phyloP scores from a whole-genome alignment of 2,329 filamentous ascomycete species.

The Hymenoscyphus fructigenus region DNA sequence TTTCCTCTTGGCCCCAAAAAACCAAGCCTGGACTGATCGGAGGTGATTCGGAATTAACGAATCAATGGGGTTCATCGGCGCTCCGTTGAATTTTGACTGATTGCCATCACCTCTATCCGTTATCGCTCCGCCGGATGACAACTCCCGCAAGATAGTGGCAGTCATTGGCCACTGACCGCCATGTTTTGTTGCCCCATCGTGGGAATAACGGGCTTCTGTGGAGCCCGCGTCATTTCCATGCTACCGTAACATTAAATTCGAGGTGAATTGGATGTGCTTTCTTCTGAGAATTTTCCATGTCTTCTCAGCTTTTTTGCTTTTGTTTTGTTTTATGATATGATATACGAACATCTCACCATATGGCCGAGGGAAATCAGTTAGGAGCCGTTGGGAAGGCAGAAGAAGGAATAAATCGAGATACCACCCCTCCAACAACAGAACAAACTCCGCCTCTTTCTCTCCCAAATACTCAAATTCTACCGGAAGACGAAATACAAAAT shows the following conservation, averaged over 20 bases:
- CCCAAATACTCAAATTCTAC: constrained; percentile 9
- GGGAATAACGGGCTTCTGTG: constrained; percentile 14
- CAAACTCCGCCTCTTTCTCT: constrained; percentile 2
- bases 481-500: constrained; percentile 17
- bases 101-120: constrained; percentile 1
- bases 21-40: neutral
- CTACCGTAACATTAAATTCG: neutral
- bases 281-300: constrained; percentile 7
- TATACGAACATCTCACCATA: constrained; percentile 18
- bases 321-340: constrained; percentile 13
- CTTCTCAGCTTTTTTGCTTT: neutral
- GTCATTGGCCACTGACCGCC: constrained; percentile 15
- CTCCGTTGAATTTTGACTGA: constrained; percentile 9
- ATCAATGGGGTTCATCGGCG: constrained; percentile 9
- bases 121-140: constrained; percentile 10
- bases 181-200: neutral
- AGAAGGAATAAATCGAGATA: constrained; percentile 20
- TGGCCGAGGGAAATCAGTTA: constrained; percentile 24
- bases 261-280: neutral
- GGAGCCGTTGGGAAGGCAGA: constrained; percentile 26
- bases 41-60: neutral
- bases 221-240: constrained; percentile 8
- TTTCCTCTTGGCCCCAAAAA: neutral
- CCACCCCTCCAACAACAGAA: constrained; percentile 16
- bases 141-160: neutral